A percentile compares a stretch with the other conserved stretches of the same genome.
Conservation (phyloP, 1,139 yeast species). For the Saccharomyces hybrid region DNA sequence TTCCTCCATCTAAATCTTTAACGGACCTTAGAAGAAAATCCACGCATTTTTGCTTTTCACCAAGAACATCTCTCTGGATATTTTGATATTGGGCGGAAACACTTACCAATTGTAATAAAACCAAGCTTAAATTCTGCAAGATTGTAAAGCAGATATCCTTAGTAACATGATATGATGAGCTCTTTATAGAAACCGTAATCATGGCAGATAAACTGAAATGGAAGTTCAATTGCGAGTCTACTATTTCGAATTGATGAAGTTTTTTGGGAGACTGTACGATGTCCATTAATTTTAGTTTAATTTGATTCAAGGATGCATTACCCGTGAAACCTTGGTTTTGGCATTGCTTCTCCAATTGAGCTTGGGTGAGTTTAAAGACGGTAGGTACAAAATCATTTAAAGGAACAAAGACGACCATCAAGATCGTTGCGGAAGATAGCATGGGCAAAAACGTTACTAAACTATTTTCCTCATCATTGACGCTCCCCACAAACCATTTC, state of each 20-base stretch:
- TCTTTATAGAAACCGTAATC: background rate
- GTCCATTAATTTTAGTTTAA: background rate
- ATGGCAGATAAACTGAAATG: background rate
- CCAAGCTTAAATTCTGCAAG: background rate
- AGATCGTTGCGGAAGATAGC: background rate
- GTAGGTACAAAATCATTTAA: background rate
- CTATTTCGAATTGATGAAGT: background rate
- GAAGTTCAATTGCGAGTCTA: background rate
- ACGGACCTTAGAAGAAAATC: constrained; percentile 6
- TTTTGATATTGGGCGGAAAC: background rate
- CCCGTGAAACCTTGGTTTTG: background rate
- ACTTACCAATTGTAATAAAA: background rate
- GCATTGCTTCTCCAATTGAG: background rate
- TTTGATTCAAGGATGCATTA: background rate
- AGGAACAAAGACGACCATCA: background rate
- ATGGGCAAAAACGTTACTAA: background rate
- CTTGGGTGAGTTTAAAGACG: background rate
- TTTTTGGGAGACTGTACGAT: background rate
- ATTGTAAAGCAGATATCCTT: background rate
- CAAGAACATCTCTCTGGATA: background rate
- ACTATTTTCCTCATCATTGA: background rate
- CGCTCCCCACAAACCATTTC: background rate
- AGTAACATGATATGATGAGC: background rate
- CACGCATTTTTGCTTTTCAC: background rate
- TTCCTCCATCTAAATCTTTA: constrained; percentile 20